phyloP scores from a whole-genome alignment of 768 basidiomycete genomes.

The Strobilomyces echinocephalus region DNA sequence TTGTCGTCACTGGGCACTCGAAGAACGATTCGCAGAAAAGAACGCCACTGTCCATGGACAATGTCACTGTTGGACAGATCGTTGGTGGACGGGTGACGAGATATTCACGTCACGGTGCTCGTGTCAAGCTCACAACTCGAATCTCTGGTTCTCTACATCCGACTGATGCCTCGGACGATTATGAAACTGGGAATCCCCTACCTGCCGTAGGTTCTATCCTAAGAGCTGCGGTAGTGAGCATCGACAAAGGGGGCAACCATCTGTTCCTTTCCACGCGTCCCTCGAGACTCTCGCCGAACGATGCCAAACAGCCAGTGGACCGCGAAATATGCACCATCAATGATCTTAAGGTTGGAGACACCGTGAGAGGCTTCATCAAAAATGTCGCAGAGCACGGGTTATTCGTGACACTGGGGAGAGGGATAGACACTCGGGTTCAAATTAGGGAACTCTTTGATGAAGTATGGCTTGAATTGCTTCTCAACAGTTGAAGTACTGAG shows the following conservation, averaged over 20 bases:
- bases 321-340: slow-evolving; percentile 58
- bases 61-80: slow-evolving; percentile 64
- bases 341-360: slow-evolving; percentile 67
- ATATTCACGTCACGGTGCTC: slow-evolving; percentile 65
- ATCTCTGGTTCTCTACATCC: slow-evolving; percentile 77
- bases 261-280: slow-evolving; percentile 76
- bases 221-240: slow-evolving; percentile 63
- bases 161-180: slow-evolving; percentile 80
- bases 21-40: slow-evolving; percentile 52
- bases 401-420: slow-evolving; percentile 80
- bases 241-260: slow-evolving; percentile 63
- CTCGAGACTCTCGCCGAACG: slow-evolving; percentile 61
- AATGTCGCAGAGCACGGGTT: slow-evolving; percentile 81
- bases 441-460: slow-evolving; percentile 93
- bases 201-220: slow-evolving; percentile 63
- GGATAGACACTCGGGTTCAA: slow-evolving; percentile 87
- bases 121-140: slow-evolving; percentile 68
- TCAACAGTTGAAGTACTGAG: slow-evolving; percentile 3
- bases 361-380: slow-evolving; percentile 87
- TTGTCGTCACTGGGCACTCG: slow-evolving; percentile 76
- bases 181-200: slow-evolving; percentile 50
- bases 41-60: slow-evolving; percentile 56
- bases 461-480: slow-evolving; percentile 27
- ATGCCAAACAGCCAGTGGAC: slow-evolving; percentile 51
- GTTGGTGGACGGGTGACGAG: slow-evolving; percentile 77